Conservation (phyloP, 2,329 filamentous ascomycete species). For the Diaporthe ilicicola region DNA sequence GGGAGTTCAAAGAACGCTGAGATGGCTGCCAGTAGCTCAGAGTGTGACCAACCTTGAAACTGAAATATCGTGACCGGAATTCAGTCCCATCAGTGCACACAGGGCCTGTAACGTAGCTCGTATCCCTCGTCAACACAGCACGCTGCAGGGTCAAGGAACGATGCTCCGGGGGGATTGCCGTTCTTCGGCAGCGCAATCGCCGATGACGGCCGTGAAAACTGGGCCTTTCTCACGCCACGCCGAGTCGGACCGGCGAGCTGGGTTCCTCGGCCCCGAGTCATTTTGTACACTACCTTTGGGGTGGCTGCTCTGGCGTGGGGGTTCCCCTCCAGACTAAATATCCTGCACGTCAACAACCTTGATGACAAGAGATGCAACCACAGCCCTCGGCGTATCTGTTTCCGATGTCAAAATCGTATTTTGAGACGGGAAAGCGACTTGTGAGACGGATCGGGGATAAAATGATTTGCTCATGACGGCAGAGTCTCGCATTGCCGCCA, state of each 20-base stretch:
- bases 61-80: background rate
- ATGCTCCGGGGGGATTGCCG: background rate
- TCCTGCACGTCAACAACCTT: constrained; percentile 24
- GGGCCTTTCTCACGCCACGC: constrained; percentile 65
- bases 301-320: background rate
- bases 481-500: no score
- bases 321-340: background rate
- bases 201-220: constrained; percentile 26
- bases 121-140: background rate
- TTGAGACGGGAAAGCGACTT: no score
- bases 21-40: background rate
- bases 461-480: no score
- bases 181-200: constrained; percentile 7
- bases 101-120: no score
- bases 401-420: no score
- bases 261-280: constrained; percentile 35
- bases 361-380: background rate
- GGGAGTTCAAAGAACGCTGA: background rate
- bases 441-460: no score
- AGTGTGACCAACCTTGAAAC: background rate
- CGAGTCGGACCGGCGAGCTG: constrained; percentile 52
- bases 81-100: background rate
- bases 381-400: no score
- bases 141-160: background rate
- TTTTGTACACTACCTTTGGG: background rate